phyloP scores from a whole-genome alignment of 129 eudicot genomes.

The Centrapalus pauciflorus region DNA sequence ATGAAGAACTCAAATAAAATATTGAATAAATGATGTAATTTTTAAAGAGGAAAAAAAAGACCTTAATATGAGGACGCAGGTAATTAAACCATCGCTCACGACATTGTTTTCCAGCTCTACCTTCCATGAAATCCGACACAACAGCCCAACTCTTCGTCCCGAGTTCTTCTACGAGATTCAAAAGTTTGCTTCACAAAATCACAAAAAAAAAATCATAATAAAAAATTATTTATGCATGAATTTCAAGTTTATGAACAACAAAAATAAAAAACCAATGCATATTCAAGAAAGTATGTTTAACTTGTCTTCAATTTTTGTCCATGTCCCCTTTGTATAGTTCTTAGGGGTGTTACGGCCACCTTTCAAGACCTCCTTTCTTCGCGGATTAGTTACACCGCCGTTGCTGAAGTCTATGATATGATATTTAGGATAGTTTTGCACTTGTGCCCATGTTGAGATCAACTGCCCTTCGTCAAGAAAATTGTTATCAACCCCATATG shows the following conservation, averaged over 20 bases:
- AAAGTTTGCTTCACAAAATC: constrained; percentile 36
- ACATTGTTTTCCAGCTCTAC: constrained; percentile 69
- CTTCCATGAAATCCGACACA: constrained; percentile 36
- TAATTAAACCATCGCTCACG: constrained; percentile 70
- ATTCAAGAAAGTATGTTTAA: neutral
- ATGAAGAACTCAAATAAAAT: neutral
- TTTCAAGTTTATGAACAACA: neutral
- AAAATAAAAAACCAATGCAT: neutral
- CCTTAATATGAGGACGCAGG: constrained; percentile 69
- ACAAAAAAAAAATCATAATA: too few species aligned
- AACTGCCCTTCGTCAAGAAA: neutral
- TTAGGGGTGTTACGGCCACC: constrained; percentile 8
- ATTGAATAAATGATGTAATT: neutral
- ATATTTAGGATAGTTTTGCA: constrained; percentile 9
- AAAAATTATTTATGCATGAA: too few species aligned
- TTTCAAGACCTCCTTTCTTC: neutral
- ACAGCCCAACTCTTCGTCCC: constrained; percentile 53
- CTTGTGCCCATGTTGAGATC: neutral
- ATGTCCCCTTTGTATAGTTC: constrained; percentile 38
- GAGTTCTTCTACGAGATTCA: constrained; percentile 30
- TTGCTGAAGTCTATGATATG: constrained; percentile 1
- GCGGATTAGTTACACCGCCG: neutral
- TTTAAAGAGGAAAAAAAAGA: neutral
- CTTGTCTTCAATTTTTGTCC: constrained; percentile 73
- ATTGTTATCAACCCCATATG: constrained; percentile 6